Evolutionary conservation across 768 basidiomycete genomes (phyloP).

Genomic region (Cytidiella melzeri): DNA sequence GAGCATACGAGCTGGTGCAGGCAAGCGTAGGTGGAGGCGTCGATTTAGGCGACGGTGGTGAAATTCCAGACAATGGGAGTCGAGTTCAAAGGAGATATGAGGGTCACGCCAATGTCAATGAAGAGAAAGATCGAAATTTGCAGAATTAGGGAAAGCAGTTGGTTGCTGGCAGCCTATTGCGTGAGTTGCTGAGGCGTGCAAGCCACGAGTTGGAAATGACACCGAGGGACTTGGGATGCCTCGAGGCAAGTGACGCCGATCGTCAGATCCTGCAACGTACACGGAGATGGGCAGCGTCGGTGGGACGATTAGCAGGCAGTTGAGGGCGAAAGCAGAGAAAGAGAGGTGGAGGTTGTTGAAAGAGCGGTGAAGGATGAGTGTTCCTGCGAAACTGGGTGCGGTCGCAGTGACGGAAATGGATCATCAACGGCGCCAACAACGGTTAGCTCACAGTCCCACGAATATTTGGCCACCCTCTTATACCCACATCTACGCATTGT

Average conservation of each 20-base stretch:
- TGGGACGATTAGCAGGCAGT: not conserved
- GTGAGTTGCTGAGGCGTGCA: constrained; percentile 29
- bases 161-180: constrained; percentile 16
- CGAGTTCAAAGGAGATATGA: constrained; percentile 6
- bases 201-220: constrained; percentile 31
- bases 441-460: too few species aligned
- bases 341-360: not conserved
- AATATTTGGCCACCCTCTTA: too few species aligned
- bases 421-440: not conserved
- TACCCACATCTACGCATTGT: too few species aligned
- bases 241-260: constrained; percentile 15
- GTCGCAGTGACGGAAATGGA: too few species aligned
- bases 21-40: constrained; percentile 16
- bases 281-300: not conserved
- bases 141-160: constrained; percentile 21
- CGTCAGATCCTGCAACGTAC: not conserved
- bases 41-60: constrained; percentile 21
- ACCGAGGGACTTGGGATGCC: constrained; percentile 14
- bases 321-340: not conserved
- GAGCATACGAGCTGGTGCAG: constrained; percentile 35
- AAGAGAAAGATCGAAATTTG: constrained; percentile 15
- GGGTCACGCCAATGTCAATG: constrained; percentile 15
- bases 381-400: not conserved
- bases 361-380: not conserved
- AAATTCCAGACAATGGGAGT: constrained; percentile 14